Evolutionary conservation across 73 alveolate species (phyloP), one percentile per base, ranked within the genome.

Genomic region (Tetrahymena malaccensis): DNA sequence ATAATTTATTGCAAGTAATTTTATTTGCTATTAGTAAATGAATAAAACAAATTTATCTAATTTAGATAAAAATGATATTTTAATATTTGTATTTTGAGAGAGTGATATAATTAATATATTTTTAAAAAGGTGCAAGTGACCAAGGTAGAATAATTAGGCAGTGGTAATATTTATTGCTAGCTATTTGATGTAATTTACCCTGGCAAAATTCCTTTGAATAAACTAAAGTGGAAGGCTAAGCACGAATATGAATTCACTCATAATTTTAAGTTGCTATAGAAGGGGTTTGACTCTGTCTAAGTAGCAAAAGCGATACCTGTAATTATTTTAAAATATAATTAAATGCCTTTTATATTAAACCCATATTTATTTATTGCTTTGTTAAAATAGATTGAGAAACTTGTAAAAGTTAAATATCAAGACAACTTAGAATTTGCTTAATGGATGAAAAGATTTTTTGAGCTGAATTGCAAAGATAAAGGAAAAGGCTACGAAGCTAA

Each of bases 111-210:
- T 27, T 70, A 22, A 19, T 70, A 19, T 70, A 4, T 70, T 70
- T 70, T 70, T 70, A 27, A 70, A n/a, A 70, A 70, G 89, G 89
- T 70, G 25, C 89, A n/a, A 27, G 40, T 70, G 1, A 70, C 97
- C 38, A 95, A 96, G 85, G 93, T 96, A 0, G 99, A 98, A 34
- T 97, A 98, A 85, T 83, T 96, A 34, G 94, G 97, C 3, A 97
- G 98, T n/a, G 99, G 99, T 17, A 98, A 98, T 35, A 96, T 98
- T n/a, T 98, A 97, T 95, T 97, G 98, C 93, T 97, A 98, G 93
- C 95, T 98, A 31, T 94, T 98, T 35, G 99, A 98, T 94, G 97
- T 98, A 10, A 96, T 97, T 35, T 98, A 96, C 95, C 99, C 99
- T 15, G 97, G 97, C 9, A 93, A 97, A 5, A 98, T 98, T 10